Base-by-base conservation (phyloP, 2,329 filamentous ascomycete species). In the Coleophoma cylindrospora region DNA sequence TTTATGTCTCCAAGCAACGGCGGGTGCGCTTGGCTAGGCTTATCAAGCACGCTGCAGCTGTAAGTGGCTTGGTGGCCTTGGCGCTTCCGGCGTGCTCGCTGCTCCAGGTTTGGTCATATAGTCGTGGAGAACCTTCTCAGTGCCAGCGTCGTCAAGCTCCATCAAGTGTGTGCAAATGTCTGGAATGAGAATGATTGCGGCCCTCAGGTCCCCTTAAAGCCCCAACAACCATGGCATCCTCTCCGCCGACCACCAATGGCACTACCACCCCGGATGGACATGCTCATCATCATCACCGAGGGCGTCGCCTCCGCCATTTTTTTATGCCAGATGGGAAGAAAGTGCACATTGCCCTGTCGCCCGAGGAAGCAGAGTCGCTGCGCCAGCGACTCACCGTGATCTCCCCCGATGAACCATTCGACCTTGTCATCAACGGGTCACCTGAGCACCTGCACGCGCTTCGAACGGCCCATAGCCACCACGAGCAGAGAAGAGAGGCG, bases 361-460 rank as follows among this genome's bases (percentile, higher is more conserved):
- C 81, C 1, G 76, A 81, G 57, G 79, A 84, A 54, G 71, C 73
- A 4, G 68, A 71, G n/a, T 59, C 61, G 1, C 62, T 83, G 27
- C 68, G 72, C 5, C 68, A 68, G 41, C 71, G 73, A 34, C 70
- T 81, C 38, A 60, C 62, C 4, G 56, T 57, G 15, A 62, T 64
- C 11, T 62, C 66, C 21, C 56, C 62, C 61, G 55, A 63, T 60
- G 54, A 49, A 34, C 55, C 58, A 2, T 77, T 81, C 48, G 77
- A 83, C 55, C 64, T 84, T 11, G 75, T 81, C n/a, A 70, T 84
- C 46, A 76, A 77, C 51, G 81, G 81, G 9, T 80, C 76, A 5
- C 60, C 64, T 13, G 71, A 76, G 52, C 73, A 76, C 58, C 58
- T 64, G 38, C 55, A 62, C 13, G 76, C 74, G 17, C 71, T 85